Base-by-base conservation (phyloP, 2,329 filamentous ascomycete genomes). In the Tolypocladium inflatum region DNA sequence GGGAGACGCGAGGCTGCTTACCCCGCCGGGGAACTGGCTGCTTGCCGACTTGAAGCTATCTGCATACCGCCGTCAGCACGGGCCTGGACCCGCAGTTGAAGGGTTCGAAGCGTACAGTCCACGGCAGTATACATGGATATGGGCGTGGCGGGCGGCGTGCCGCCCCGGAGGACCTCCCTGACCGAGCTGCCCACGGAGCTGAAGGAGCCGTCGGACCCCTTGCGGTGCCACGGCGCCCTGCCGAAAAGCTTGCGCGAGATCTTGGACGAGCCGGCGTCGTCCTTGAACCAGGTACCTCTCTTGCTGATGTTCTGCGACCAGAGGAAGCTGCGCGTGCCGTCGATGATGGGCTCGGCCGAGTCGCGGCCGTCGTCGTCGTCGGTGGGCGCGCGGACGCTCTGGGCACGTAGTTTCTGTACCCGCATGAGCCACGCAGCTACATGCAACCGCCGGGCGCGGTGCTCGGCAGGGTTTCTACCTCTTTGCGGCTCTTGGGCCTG, bases 121-220 rank as follows among this genome's bases (percentile, higher is more conserved):
- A 41, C 60, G 65, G 60, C 59, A 38, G 33, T 13, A 48, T 33
- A 41, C 19, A 53, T 23, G 7, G 66, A 63, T 2, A 57, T 57
- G 19, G 71, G 70, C 1, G 69, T 71, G 8, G 62, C 60, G 21
- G 68, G 66, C 2, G 71, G 72, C 5, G 72, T 74, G 30, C 63
- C 63, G 19, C 72, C 73, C n/a, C 67, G 69, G 42, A 78, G 65
- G 6, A 76, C 64, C 11, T 75, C 72, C 35, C 70, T 68, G 10
- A 78, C 62, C 4, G 76, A 78, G 60, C 76, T 78, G 11, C 73
- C 68, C n/a, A 71, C 67, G 55, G 71, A 77, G 59, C 63, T 71
- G 26, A 66, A 63, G 0, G 76, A 77, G 4, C 70, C 70, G 9
- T 57, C 65, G 1, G 76, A 77, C 21, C 67, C 63, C 58, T 74